Evolutionary conservation across 768 basidiomycete species (phyloP).

Genomic region (Kwoniella pini): DNA sequence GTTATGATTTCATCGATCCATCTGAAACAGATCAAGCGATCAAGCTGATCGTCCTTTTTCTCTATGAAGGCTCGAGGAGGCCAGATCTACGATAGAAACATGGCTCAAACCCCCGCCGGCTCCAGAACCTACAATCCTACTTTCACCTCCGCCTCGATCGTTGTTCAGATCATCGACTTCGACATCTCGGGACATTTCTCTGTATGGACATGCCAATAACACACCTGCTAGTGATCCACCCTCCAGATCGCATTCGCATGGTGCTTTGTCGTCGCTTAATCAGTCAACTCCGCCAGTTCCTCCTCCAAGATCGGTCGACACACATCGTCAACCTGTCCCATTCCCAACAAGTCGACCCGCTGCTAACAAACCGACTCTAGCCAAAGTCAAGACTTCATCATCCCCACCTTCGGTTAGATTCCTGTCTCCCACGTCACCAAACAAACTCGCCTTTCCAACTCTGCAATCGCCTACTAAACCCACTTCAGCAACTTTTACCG

Average conservation of each 20-base stretch:
- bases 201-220: constrained; percentile 8
- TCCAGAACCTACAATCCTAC: constrained; percentile 5
- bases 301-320: constrained; percentile 8
- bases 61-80: constrained; percentile 32
- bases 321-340: constrained; percentile 5
- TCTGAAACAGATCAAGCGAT: no score
- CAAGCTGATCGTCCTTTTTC: no score
- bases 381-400: constrained; percentile 14
- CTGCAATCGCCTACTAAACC: constrained; percentile 39
- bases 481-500: constrained; percentile 40
- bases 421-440: constrained; percentile 31
- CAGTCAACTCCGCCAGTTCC: constrained; percentile 5
- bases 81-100: constrained; percentile 23
- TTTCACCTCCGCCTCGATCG: constrained; percentile 27
- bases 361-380: neutral
- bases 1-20: constrained; percentile 1
- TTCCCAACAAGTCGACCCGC: constrained; percentile 8
- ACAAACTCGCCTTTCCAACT: constrained; percentile 31
- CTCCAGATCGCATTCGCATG: constrained; percentile 32
- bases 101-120: constrained; percentile 39
- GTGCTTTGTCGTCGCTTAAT: constrained; percentile 24
- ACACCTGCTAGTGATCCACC: constrained; percentile 7
- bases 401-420: constrained; percentile 22
- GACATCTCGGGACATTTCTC: constrained; percentile 10
- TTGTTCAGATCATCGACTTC: constrained; percentile 15